Percentiles rank a stretch among this genome's conserved stretches.
phyloP scores from a whole-genome alignment of 345 rosid genomes.

The Lepidium aucheri region DNA sequence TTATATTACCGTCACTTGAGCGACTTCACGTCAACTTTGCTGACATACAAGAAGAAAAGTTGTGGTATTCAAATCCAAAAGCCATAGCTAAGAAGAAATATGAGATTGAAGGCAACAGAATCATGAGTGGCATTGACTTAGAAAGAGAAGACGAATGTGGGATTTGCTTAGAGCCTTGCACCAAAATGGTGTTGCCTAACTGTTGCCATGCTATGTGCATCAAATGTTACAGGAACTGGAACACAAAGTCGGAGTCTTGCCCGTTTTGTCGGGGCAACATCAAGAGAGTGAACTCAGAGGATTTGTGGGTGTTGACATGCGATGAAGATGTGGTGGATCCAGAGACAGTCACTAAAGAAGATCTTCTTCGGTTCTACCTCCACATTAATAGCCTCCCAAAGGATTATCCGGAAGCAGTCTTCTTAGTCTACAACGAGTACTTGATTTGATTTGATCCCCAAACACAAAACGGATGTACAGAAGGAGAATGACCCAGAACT shows the following conservation, averaged over 20 bases:
- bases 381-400: conserved; percentile 74
- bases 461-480: conserved; percentile 41
- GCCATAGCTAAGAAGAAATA: conserved; percentile 33
- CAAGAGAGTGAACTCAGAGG: conserved; percentile 92
- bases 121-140: conserved; percentile 35
- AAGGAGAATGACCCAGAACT: conserved; percentile 28
- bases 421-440: conserved; percentile 78
- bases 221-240: conserved; percentile 95
- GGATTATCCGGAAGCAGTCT: conserved; percentile 71
- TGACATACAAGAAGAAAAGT: conserved; percentile 31
- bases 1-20: conserved; percentile 81
- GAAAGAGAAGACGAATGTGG: conserved; percentile 98
- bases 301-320: conserved; percentile 90
- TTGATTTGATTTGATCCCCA: conserved; percentile 42
- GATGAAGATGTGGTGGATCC: conserved; percentile 74
- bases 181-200: conserved; percentile 85
- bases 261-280: conserved; percentile 95
- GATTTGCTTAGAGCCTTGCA: conserved; percentile 93
- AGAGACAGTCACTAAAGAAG: conserved; percentile 59
- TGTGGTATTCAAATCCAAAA: conserved; percentile 25
- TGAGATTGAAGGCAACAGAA: conserved; percentile 36
- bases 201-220: conserved; percentile 98
- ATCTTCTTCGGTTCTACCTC: conserved; percentile 66
- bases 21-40: conserved; percentile 52
- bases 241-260: conserved; percentile 83